Base-by-base conservation (phyloP, 2,329 filamentous ascomycete species). In the Capronia coronata region DNA sequence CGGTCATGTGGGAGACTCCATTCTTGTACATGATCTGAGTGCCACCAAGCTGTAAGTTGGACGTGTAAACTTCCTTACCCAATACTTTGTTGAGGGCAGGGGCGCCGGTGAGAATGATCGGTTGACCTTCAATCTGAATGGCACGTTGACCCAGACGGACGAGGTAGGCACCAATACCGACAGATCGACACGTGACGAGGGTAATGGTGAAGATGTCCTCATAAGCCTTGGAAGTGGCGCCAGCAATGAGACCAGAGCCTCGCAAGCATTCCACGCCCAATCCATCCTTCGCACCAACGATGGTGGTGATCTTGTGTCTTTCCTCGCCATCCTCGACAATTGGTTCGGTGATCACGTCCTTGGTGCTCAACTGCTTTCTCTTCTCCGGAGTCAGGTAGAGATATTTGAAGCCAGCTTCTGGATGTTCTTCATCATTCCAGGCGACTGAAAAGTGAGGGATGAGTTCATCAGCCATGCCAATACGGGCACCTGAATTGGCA, bases 21-120 rank as follows among this genome's bases (percentile, higher is more conserved):
- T 98, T 98, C 75, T 87, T 90, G 82, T 98, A 97, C 93, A 98
- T 98, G 79, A 98, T 98, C 73, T 98, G 93, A n/a, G 93, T 98
- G 62, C 93, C 93, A 82, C 93, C 93, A 59, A 98, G 87, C 76
- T 98, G 93, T 65, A 98, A 74, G 79, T 98, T 98, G 54, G 93
- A 97, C 19, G 93, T 96, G 75, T 98, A 98, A 23, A 98, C 91
- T 71, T 98, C 93, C 61, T 94, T 89, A 64, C 93, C 93, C 54
- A 98, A 82, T 63, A 98, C 78, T 75, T 97, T 98, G 82, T 98
- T 98, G 68, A 98, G 85, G 52, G 93, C 93, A 58, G 88, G 87
- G 42, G 93, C 93, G 79, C 93, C 93, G 63, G 93, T 98, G 57
- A 98, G 81, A 64, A 98, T 98, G 68, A 98, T 98, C 32, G 93